Evolutionary conservation across 345 rosid genomes (phyloP), one percentile per base, ranked within the genome.

Genomic region (Brassica nigra): DNA sequence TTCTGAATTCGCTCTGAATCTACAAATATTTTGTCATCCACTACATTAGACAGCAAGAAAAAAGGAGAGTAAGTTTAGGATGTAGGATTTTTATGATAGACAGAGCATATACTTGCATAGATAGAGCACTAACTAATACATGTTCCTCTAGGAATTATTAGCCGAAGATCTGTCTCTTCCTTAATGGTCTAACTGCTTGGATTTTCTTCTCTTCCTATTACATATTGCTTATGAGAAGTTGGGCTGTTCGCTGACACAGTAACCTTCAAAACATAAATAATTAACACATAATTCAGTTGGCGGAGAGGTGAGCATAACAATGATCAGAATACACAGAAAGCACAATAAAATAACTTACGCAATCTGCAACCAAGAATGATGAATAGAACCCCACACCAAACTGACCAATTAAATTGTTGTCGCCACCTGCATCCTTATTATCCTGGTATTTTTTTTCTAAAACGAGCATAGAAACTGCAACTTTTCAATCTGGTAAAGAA

Each of bases 191-290:
- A 93, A 58, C 97, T 89, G 89, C 98, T 89, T 42, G 96, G 89
- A 83, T 93, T 88, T 36, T 90, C 96, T 84, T 91, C 95, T 72
- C 97, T 97, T 89, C 93, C 96, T 97, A 94, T 93, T 58, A 88
- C 89, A 82, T 90, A 95, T 73, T 95, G 99, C 75, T 86, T 93
- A 77, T 91, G 92, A 44, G 98, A 95, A 79, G 86, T 91, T 15
- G 98, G 97, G 81, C 95, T 93, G 85, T 89, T 95, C 59, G 96
- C 86, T 4, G 98, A 93, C 62, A 95, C 99, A 62, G 78, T 87
- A 55, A 95, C 92, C 99, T 93, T 71, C 23, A 64, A 31, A 69
- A 63, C 11, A 34, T 6, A 66, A 9, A 49, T 15, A 30, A 5
- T 44, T 6, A 18, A 62, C 44, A 52, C 34, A 54, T 23, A 18